phyloP scores from a whole-genome alignment of 2,329 filamentous ascomycete species.

The Ceratocystis destructans region DNA sequence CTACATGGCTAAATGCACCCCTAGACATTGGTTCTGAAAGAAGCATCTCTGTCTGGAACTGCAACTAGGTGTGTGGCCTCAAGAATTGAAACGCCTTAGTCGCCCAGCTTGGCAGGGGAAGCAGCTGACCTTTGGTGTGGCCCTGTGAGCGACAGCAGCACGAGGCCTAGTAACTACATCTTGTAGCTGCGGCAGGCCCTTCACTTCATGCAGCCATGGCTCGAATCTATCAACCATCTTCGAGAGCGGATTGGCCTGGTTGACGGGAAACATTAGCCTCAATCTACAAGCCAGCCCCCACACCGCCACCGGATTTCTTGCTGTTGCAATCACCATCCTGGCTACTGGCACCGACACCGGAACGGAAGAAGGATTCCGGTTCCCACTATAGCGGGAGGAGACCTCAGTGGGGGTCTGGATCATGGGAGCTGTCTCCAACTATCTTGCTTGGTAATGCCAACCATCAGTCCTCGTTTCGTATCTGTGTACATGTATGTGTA shows the following conservation, averaged over 20 bases:
- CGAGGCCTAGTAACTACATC: not conserved
- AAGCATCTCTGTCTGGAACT: not conserved
- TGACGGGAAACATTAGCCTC: not conserved
- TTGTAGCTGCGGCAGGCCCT: not conserved
- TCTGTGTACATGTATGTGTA: not conserved
- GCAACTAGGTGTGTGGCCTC: not conserved
- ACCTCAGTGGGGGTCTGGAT: not conserved
- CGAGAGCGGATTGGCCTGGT: not conserved
- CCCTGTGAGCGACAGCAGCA: not conserved
- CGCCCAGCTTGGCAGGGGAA: not conserved
- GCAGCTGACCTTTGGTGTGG: not conserved
- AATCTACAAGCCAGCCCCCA: not conserved
- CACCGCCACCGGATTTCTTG: not conserved
- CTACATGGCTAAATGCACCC: not conserved
- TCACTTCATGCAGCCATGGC: not conserved
- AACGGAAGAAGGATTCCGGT: not conserved
- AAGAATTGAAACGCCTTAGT: not conserved
- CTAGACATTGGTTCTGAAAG: not conserved
- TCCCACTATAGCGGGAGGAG: not conserved
- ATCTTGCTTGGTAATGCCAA: not conserved
- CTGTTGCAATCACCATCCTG: not conserved
- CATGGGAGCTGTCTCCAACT: not conserved
- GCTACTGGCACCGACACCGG: constrained; percentile 2
- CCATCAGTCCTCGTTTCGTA: too few relatives aligned
- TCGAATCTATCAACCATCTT: not conserved